Evolutionary conservation across 2,329 filamentous ascomycete genomes (phyloP), one percentile per base, ranked within the genome.

Genomic region (Aspergillus hortae): DNA sequence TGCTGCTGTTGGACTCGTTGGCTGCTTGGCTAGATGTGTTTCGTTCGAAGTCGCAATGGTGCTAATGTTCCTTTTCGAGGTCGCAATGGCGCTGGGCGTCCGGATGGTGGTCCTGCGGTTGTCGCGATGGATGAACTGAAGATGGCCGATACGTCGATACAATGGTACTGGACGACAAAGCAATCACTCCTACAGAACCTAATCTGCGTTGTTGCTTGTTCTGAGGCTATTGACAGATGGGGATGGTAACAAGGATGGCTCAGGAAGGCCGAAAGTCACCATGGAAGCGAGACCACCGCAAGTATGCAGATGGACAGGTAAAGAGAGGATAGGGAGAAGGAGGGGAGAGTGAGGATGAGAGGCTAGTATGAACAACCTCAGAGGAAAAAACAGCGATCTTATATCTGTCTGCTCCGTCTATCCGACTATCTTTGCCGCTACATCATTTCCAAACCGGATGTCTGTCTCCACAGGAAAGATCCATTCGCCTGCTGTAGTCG

Each of bases 181-280:
- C 49, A 46, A 54, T 52, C 48, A 52, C 46, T 36, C 45, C 45
- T 57, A 55, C 52, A 57, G 55, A 57, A 57, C 15, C 53, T 49
- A 57, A 55, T 57, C 54, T 50, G 49, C 48, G 40, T 56, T 53
- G 42, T 21, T 40, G 49, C 52, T 55, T 53, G 46, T 54, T 42
- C 42, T 52, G 38, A 44, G 53, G 53, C 54, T 58, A 58, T 56
- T 51, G 54, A 58, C 51, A 55, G 49, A 50, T 27, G 33, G 38
- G 33, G 38, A 46, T 36, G 42, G 36, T 38, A 6, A 23, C 42
- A 32, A 36, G 38, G 35, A 43, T 46, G 48, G 19, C 38, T 27
- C 51, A 6, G 23, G 6, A 23, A 23, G 23, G 23, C 23, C 23
- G 2, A 23, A 23, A 23, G 51, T 48, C 43, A 17, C 19, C 49